Percentiles rank a stretch among this genome's conserved stretches.
phyloP scores from a whole-genome alignment of 208 protist species.

The Plasmodiophora brassicae region DNA sequence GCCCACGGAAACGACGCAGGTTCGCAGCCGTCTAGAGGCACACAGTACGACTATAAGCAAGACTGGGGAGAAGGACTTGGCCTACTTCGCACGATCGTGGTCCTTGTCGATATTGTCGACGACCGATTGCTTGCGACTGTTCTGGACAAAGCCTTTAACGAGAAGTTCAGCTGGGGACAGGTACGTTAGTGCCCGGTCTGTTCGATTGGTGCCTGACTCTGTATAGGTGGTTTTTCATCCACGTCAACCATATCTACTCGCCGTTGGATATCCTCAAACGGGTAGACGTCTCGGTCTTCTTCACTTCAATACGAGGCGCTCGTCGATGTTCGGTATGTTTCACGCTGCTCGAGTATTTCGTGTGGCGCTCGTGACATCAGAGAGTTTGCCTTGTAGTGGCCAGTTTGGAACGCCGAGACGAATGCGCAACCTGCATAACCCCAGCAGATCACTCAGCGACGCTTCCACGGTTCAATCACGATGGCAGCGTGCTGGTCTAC shows the following conservation, averaged over 20 bases:
- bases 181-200: not conserved
- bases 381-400: no score
- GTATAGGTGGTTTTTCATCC: no score
- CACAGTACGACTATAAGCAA: not conserved
- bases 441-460: not conserved
- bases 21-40: not conserved
- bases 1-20: no score
- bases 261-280: not conserved
- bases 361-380: not conserved
- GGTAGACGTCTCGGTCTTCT: not conserved
- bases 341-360: not conserved
- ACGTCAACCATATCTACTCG: not conserved
- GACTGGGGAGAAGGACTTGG: not conserved
- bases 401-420: no score
- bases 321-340: not conserved
- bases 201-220: no score
- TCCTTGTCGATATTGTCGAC: not conserved
- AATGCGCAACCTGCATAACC: not conserved
- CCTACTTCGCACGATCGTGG: not conserved
- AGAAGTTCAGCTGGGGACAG: not conserved
- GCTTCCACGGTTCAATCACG: not conserved
- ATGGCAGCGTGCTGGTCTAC: not conserved
- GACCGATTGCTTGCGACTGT: not conserved
- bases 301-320: not conserved
- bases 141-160: not conserved